Conservation (phyloP, 2,329 filamentous ascomycete genomes). For the Arthrobotrys sinensis region DNA sequence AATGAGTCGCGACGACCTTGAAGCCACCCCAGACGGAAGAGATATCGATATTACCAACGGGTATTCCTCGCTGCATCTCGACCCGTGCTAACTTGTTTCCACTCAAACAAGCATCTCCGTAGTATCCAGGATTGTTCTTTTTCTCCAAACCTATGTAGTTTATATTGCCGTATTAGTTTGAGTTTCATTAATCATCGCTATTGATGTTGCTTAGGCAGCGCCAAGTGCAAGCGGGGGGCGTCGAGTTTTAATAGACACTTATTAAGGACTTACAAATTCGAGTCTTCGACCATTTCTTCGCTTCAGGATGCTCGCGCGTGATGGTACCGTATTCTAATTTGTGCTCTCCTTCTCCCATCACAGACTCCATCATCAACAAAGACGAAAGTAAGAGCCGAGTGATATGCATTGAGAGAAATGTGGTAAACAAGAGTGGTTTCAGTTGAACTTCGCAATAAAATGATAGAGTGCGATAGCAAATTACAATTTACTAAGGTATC, state of each 20-base stretch:
- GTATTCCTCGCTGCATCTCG: not conserved
- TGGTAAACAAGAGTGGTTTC: too few relatives aligned
- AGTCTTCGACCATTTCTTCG: not conserved
- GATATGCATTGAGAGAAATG: too few relatives aligned
- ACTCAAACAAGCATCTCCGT: not conserved
- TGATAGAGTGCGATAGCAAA: too few relatives aligned
- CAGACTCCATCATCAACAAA: not conserved
- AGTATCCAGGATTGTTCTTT: conserved; percentile 5
- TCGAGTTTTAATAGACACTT: too few relatives aligned
- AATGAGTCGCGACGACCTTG: not conserved
- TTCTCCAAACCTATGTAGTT: not conserved
- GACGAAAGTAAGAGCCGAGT: not conserved
- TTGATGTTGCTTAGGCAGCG: too few relatives aligned
- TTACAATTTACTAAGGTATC: too few relatives aligned
- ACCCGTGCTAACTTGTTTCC: not conserved
- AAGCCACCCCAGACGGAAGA: not conserved
- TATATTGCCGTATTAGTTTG: not conserved
- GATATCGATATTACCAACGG: not conserved
- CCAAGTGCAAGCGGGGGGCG: too few relatives aligned
- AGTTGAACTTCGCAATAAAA: too few relatives aligned
- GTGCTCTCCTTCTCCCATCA: too few relatives aligned
- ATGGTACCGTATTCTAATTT: not conserved
- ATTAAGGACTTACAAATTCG: conserved; percentile 6
- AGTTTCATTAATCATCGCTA: not conserved
- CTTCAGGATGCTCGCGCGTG: not conserved